A percentile compares a stretch with the other conserved stretches of the same genome.
Evolutionary conservation across 1,284 basidiomycete genomes (phyloP).

Genomic region (Tylopilus sp.): DNA sequence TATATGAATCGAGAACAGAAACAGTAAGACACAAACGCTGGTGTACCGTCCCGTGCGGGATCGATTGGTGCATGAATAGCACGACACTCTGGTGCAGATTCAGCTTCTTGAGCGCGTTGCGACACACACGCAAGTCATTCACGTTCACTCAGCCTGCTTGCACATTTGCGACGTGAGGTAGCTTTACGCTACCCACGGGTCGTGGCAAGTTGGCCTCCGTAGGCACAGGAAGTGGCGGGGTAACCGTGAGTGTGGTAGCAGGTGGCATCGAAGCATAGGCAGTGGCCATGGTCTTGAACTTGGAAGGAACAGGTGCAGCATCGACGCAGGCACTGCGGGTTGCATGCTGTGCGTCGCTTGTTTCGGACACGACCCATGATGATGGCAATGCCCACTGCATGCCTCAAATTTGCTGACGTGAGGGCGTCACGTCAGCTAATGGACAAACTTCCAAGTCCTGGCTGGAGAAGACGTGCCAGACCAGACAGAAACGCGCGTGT

Average conservation of each 20-base stretch:
- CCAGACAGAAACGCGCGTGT: too few species aligned
- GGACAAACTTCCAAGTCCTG: too few species aligned
- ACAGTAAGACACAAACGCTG: conserved; percentile 63
- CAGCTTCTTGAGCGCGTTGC: conserved; percentile 84
- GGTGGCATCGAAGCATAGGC: conserved; percentile 32
- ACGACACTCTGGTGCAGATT: conserved; percentile 71
- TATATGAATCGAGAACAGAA: conserved; percentile 24
- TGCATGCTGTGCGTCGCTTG: too few species aligned
- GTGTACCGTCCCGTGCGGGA: conserved; percentile 83
- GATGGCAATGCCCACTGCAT: too few species aligned
- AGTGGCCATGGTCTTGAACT: conserved; percentile 59
- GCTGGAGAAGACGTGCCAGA: too few species aligned
- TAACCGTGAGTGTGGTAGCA: conserved; percentile 27
- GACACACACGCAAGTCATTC: conserved; percentile 81
- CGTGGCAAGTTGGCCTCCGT: conserved; percentile 47
- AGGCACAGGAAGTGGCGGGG: conserved; percentile 48
- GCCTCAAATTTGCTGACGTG: too few species aligned
- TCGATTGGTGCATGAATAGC: conserved; percentile 91
- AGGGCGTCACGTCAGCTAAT: too few species aligned
- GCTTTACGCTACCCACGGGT: conserved; percentile 50
- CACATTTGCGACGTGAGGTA: conserved; percentile 66
- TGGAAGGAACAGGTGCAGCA: conserved; percentile 58
- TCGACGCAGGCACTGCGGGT: too few species aligned
- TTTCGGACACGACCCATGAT: too few species aligned
- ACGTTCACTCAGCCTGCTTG: conserved; percentile 83